Conservation (phyloP, 2,329 filamentous ascomycete species). For the Claviceps pazoutovae region DNA sequence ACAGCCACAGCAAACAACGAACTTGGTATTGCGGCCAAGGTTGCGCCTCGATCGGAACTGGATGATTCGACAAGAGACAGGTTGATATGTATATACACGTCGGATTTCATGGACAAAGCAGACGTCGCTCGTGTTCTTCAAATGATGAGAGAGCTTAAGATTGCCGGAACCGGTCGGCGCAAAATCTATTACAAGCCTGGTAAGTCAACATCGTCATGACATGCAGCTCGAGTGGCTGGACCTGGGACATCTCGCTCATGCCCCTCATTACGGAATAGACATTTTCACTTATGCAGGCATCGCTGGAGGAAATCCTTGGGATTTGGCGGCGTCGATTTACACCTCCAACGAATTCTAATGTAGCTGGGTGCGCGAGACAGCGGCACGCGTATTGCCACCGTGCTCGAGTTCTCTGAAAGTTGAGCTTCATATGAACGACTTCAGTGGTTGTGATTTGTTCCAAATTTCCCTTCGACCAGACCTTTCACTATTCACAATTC, state of each 20-base stretch:
- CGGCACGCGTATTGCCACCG: background rate
- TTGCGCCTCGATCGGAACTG: slow-evolving; percentile 39
- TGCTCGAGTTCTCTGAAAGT: background rate
- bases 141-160: slow-evolving; percentile 45
- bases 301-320: slow-evolving; percentile 44
- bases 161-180: slow-evolving; percentile 34
- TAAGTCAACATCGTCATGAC: slow-evolving; percentile 19
- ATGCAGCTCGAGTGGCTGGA: background rate
- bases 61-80: slow-evolving; percentile 28
- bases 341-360: slow-evolving; percentile 20
- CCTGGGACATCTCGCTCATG: background rate
- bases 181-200: slow-evolving; percentile 69
- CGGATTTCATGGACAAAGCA: slow-evolving; percentile 52
- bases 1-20: slow-evolving; percentile 52
- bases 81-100: slow-evolving; percentile 67
- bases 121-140: slow-evolving; percentile 57
- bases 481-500: background rate
- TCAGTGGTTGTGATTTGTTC: background rate
- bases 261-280: slow-evolving; percentile 28
- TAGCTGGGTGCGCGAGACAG: background rate
- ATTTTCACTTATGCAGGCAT: slow-evolving; percentile 55
- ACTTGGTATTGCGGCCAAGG: slow-evolving; percentile 61
- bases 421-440: background rate
- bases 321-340: slow-evolving; percentile 45
- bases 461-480: background rate